Percentiles rank a stretch among this genome's conserved stretches.
phyloP scores from a whole-genome alignment of 176 grass and related monocot species.

The Hordeum vulgare region DNA sequence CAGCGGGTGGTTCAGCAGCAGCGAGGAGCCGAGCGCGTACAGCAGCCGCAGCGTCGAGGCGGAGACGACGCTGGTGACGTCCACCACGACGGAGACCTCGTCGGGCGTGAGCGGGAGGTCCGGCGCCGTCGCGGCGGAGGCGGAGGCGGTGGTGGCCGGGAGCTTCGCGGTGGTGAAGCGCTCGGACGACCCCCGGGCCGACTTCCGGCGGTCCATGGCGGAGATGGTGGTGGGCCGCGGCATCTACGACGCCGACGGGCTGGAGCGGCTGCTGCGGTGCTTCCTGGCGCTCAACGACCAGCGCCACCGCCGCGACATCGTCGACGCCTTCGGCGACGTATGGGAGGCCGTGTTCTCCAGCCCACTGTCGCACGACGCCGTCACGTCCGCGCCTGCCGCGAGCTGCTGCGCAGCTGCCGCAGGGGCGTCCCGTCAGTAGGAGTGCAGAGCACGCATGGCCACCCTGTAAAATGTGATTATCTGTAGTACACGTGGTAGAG shows the following conservation, averaged over 20 bases:
- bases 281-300: constrained; percentile 72
- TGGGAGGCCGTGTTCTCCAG: constrained; percentile 62
- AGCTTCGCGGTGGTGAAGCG: constrained; percentile 87
- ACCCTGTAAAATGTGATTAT: background rate
- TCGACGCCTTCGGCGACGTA: constrained; percentile 69
- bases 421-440: background rate
- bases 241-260: constrained; percentile 68
- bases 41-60: background rate
- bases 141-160: constrained; percentile 17
- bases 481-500: background rate
- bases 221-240: constrained; percentile 82
- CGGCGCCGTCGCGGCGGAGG: background rate
- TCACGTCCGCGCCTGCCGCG: background rate
- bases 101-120: constrained; percentile 24
- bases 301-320: constrained; percentile 61
- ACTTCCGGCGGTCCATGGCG: constrained; percentile 85
- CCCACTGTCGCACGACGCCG: background rate
- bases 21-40: constrained; percentile 31
- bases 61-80: background rate
- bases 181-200: constrained; percentile 61
- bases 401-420: background rate
- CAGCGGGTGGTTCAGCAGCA: constrained; percentile 86
- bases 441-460: constrained; percentile 10
- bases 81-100: constrained; percentile 44
- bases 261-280: constrained; percentile 76